Evolutionary conservation across 2,329 filamentous ascomycete genomes (phyloP).

Genomic region (Sporothrix euskadiensis): DNA sequence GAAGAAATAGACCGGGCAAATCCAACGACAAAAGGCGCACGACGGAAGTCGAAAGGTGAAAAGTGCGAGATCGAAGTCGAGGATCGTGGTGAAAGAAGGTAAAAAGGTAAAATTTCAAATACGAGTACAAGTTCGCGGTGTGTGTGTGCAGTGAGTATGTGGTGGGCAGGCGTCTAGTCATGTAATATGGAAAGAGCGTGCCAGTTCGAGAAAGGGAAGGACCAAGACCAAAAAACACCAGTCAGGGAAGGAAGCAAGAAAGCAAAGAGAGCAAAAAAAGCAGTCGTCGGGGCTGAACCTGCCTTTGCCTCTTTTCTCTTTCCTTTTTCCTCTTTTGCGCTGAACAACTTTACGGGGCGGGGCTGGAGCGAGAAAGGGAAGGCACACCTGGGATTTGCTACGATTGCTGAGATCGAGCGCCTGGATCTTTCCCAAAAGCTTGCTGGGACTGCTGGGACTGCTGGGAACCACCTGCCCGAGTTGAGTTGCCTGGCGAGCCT

Average conservation of each 20-base stretch:
- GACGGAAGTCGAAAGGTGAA: neutral
- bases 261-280: neutral
- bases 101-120: constrained; percentile 18
- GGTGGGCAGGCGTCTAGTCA: constrained; percentile 30
- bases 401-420: neutral
- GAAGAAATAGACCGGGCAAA: neutral
- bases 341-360: neutral
- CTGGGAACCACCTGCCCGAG: neutral
- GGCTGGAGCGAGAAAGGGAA: neutral
- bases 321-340: neutral
- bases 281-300: constrained; percentile 12
- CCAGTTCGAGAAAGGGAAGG: constrained; percentile 9
- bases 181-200: constrained; percentile 25
- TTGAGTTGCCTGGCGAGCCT: neutral
- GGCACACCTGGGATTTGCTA: neutral
- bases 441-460: constrained; percentile 2
- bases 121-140: neutral
- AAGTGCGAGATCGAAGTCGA: neutral
- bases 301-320: neutral
- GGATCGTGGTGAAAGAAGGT: neutral
- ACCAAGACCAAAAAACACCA: neutral
- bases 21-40: neutral
- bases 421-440: neutral
- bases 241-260: constrained; percentile 3
- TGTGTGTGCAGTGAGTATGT: constrained; percentile 10